Base-by-base conservation (phyloP, 1,284 basidiomycete species). In the Sanghuangporus sanghuang region DNA sequence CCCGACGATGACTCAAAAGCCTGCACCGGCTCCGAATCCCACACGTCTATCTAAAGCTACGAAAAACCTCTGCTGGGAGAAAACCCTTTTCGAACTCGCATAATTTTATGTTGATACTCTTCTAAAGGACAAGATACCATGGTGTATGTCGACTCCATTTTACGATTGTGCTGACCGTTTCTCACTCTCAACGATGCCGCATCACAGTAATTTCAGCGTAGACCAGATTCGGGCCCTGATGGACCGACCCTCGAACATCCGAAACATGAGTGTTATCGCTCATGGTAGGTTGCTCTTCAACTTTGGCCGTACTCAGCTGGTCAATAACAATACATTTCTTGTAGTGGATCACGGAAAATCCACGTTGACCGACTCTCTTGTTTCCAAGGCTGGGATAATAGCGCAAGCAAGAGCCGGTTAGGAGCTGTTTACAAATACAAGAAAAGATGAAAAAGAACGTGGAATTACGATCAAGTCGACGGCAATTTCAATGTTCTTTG, bases 391-490 rank as follows among this genome's bases (percentile, higher is more conserved):
- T 69, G 97, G 97, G 88, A 99, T 99, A 77, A 98, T 99, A 74
- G 96, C 97, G 71, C 81, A 84, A 64, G 82, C 94, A 74, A 98
- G 97, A 79, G 95, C 97, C 69, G 96, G 96, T 78, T 96, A 98
- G 69, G 86, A 92, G 86, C 95, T 96, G 71, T 98, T 96, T 78
- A 99, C 94, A 69, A 96, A 99, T 80, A 99, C 97, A 71, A 82
- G 96, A 85, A 88, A 93, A 49, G 97, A 99, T 77, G 97, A 99
- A 83, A 99, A 98, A 78, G 97, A 99, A 78, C 96, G 97, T 82
- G 97, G 97, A 85, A 99, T 99, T 74, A 99, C 97, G 66, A 99
- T 99, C 84, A 99, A 99, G 83, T 99, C 97, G 57, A 99, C 97
- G 56, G 97, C 96, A 75, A 98, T 99, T 77, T 98, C 97, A 67